Conservation (phyloP, 306 rosid genomes). For the Vigna nakashimae region DNA sequence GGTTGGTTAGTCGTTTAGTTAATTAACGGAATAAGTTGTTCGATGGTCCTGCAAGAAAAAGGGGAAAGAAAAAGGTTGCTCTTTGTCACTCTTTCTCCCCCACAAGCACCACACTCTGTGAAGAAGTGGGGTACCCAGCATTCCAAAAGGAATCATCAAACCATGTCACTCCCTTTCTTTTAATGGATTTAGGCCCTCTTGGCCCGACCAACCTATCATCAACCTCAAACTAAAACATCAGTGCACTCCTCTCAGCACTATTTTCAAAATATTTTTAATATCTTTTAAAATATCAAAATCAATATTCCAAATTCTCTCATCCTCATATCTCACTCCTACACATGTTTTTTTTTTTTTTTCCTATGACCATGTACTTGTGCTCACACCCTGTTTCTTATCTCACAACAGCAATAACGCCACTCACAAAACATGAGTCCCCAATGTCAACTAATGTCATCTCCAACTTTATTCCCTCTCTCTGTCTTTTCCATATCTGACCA, state of each 20-base stretch:
- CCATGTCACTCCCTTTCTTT: constrained; percentile 68
- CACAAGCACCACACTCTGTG: constrained; percentile 43
- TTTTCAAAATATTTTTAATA: too few species aligned
- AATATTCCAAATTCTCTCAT: neutral
- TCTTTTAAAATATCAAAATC: too few species aligned
- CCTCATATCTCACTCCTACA: constrained; percentile 47
- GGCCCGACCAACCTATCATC: constrained; percentile 70
- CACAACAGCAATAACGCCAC: constrained; percentile 33
- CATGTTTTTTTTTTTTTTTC: constrained; percentile 47
- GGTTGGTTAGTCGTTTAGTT: neutral
- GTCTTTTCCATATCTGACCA: constrained; percentile 1
- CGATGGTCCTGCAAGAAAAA: constrained; percentile 19
- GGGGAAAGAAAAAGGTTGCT: constrained; percentile 17
- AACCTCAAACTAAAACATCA: too few species aligned
- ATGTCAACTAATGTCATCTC: constrained; percentile 23
- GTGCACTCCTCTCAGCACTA: too few species aligned
- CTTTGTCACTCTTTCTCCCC: constrained; percentile 41
- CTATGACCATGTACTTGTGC: constrained; percentile 35
- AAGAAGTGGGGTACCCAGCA: constrained; percentile 56
- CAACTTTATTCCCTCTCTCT: constrained; percentile 12
- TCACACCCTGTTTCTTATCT: constrained; percentile 45
- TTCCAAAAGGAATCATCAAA: constrained; percentile 71
- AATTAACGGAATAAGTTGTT: constrained; percentile 27
- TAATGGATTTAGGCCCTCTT: constrained; percentile 55
- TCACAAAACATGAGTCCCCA: constrained; percentile 37